Conservation (phyloP, 2,329 filamentous ascomycete genomes). For the Tolypocladium ovalisporum region DNA sequence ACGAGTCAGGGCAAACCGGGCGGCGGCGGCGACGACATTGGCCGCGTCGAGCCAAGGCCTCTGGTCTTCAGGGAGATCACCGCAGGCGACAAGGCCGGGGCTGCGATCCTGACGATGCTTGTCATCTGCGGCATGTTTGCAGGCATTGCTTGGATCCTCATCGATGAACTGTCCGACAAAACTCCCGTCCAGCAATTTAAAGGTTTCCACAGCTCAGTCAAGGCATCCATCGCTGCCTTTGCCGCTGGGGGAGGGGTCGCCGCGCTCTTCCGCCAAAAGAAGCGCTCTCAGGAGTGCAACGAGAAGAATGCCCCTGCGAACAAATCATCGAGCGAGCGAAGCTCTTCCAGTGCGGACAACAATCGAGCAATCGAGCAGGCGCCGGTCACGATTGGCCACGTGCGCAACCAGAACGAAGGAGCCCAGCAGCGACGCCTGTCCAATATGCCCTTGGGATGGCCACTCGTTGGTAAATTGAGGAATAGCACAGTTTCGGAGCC, state of each 20-base stretch:
- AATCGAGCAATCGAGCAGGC: slow-evolving; percentile 6
- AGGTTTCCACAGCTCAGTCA: slow-evolving; percentile 11
- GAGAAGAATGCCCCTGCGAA: slow-evolving; percentile 12
- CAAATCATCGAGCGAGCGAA: slow-evolving; percentile 8
- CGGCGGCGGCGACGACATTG: slow-evolving; percentile 35
- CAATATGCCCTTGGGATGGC: slow-evolving; percentile 27
- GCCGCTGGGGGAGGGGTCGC: slow-evolving; percentile 12
- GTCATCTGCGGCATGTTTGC: slow-evolving; percentile 43
- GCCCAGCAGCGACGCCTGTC: slow-evolving; percentile 15
- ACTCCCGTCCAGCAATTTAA: slow-evolving; percentile 19
- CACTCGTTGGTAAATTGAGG: slow-evolving; percentile 18
- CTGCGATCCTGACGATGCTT: slow-evolving; percentile 50
- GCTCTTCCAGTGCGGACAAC: slow-evolving; percentile 10
- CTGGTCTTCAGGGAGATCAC: slow-evolving; percentile 24
- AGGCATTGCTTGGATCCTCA: slow-evolving; percentile 37
- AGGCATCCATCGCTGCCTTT: slow-evolving; percentile 10
- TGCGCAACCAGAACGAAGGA: slow-evolving; percentile 8
- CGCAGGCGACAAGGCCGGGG: slow-evolving; percentile 55
- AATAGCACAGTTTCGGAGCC: slow-evolving; percentile 7
- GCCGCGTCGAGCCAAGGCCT: slow-evolving; percentile 18
- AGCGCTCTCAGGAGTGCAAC: slow-evolving; percentile 3
- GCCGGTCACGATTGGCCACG: slow-evolving; percentile 8
- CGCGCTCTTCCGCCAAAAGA: slow-evolving; percentile 9
- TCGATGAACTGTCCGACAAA: slow-evolving; percentile 33
- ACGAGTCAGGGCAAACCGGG: slow-evolving; percentile 38